Percentiles rank a stretch among this genome's conserved stretches.
phyloP scores from a whole-genome alignment of 352 stramenopile species.

The Pythium sp. region DNA sequence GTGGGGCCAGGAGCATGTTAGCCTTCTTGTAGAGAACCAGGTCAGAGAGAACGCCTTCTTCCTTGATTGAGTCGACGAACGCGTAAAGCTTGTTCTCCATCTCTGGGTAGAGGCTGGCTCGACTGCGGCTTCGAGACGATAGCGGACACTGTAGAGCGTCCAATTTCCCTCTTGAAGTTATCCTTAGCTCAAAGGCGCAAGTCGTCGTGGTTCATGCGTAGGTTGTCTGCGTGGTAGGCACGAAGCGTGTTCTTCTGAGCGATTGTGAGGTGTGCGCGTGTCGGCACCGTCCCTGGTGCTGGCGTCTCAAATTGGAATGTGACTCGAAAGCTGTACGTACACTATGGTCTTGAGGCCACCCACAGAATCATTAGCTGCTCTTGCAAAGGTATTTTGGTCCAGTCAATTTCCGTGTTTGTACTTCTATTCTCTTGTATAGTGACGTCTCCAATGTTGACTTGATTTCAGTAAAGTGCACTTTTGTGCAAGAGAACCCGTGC shows the following conservation, averaged over 20 bases:
- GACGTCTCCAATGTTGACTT: not conserved
- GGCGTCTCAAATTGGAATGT: conserved; percentile 1
- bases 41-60: conserved; percentile 1
- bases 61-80: not conserved
- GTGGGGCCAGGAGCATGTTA: not conserved
- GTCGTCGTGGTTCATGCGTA: conserved; percentile 5
- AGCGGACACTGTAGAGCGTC: not conserved
- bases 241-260: conserved; percentile 1
- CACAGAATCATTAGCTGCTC: not conserved
- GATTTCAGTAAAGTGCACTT: not conserved
- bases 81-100: not conserved
- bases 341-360: not conserved
- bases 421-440: conserved; percentile 1
- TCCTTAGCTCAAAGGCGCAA: not conserved
- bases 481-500: not conserved
- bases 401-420: not conserved
- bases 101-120: not conserved
- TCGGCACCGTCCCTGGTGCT: not conserved
- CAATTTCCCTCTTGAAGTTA: not conserved
- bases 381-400: not conserved
- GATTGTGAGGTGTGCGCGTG: not conserved
- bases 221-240: conserved; percentile 1
- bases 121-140: not conserved
- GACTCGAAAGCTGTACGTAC: not conserved
- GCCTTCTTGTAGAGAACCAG: conserved; percentile 1